These are phyloP conservation scores for Zymoseptoria ardabiliae DNA, from an alignment of 2,329 filamentous ascomycete genomes.

Conservation along the genomic window DNA sequence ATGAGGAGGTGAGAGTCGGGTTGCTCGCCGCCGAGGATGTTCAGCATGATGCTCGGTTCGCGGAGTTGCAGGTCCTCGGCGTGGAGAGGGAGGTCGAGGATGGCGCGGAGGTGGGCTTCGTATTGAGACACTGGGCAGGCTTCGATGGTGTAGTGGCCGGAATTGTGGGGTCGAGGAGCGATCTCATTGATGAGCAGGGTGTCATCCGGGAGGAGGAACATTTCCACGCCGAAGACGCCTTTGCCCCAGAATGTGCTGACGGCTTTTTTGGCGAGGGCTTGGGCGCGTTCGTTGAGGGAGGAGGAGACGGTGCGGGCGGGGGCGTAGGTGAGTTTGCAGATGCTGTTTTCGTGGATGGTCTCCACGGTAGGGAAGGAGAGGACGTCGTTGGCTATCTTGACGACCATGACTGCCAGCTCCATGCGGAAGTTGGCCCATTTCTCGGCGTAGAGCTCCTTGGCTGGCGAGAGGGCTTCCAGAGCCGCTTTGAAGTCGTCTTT, in stretches of 20 bases:
- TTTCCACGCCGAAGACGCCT: constrained; percentile 92
- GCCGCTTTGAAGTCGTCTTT: constrained; percentile 58
- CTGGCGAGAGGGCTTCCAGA: constrained; percentile 57
- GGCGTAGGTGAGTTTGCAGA: constrained; percentile 87
- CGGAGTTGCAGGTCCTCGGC: constrained; percentile 48
- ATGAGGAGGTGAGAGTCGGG: constrained; percentile 57
- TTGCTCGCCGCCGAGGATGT: constrained; percentile 65
- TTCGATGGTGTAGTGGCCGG: constrained; percentile 92
- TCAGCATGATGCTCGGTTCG: constrained; percentile 66
- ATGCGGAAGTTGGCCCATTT: constrained; percentile 78
- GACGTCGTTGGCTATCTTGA: constrained; percentile 70
- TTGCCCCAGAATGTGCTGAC: constrained; percentile 76
- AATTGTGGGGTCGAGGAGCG: constrained; percentile 79
- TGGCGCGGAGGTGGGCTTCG: constrained; percentile 79
- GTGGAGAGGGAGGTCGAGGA: constrained; percentile 59
- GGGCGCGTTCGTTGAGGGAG: constrained; percentile 56
- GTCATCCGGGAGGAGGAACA: constrained; percentile 74
- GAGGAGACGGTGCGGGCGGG: constrained; percentile 66
- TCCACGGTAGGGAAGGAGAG: constrained; percentile 85
- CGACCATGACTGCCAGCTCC: constrained; percentile 90
- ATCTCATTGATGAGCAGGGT: constrained; percentile 77
- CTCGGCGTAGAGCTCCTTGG: constrained; percentile 75
- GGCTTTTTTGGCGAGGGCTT: constrained; percentile 70
- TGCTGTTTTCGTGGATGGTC: constrained; percentile 89
- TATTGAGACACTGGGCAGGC: constrained; percentile 85